Conservation (phyloP, 345 rosid species). For the Raphanus sativus region DNA sequence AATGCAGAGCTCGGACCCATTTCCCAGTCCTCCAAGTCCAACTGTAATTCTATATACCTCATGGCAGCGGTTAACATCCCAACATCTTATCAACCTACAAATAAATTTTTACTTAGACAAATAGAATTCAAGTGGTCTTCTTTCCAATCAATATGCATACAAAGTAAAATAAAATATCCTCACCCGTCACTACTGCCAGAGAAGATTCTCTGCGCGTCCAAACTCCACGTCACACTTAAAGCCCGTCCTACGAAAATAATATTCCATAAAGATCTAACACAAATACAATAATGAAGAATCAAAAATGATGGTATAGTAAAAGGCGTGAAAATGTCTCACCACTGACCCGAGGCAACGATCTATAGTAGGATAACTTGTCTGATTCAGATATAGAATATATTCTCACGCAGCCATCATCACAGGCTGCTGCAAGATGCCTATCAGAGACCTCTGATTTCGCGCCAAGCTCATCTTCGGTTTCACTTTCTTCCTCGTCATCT, state of each 20-base stretch:
- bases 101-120: neutral
- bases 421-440: slow-evolving; percentile 70
- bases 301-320: slow-evolving; percentile 11
- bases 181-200: slow-evolving; percentile 97
- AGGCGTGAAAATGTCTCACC: slow-evolving; percentile 67
- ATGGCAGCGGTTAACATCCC: slow-evolving; percentile 67
- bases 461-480: slow-evolving; percentile 54
- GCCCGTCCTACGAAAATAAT: slow-evolving; percentile 60
- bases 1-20: slow-evolving; percentile 71
- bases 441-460: slow-evolving; percentile 39
- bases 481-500: slow-evolving; percentile 54
- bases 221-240: slow-evolving; percentile 79
- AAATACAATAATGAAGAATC: slow-evolving; percentile 14
- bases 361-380: slow-evolving; percentile 56
- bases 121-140: neutral
- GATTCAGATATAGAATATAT: slow-evolving; percentile 56
- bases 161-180: slow-evolving; percentile 32
- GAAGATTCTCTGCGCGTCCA: slow-evolving; percentile 58
- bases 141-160: neutral
- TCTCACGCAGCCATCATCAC: slow-evolving; percentile 90
- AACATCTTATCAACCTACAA: slow-evolving; percentile 85
- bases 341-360: slow-evolving; percentile 87
- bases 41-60: slow-evolving; percentile 88
- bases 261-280: slow-evolving; percentile 13
- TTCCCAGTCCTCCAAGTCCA: slow-evolving; percentile 81